These are phyloP conservation scores for Coix lacrymajobi DNA, from an alignment of 176 grass and related monocot genomes.

Conservation along the genomic window DNA sequence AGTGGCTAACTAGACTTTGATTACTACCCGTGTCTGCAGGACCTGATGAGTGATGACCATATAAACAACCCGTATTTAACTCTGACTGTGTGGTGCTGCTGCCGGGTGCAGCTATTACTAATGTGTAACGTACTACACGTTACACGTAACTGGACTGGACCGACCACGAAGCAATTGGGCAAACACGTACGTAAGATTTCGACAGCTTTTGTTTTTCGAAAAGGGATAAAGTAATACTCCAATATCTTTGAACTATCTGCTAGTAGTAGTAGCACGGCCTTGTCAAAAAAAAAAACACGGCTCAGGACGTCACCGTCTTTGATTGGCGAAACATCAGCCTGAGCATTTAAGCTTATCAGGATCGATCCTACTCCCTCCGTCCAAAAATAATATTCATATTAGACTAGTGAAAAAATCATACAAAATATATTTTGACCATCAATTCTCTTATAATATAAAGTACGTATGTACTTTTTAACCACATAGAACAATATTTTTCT, in stretches of 20 bases:
- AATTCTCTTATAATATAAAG: no score
- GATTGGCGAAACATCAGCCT: no score
- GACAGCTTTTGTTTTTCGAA: background rate
- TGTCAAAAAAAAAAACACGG: no score
- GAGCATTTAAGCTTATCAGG: no score
- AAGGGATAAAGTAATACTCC: background rate
- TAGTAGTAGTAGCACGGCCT: background rate
- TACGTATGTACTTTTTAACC: no score
- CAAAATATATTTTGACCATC: no score
- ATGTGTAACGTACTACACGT: background rate
- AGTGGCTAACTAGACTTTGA: background rate
- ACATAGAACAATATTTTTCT: no score
- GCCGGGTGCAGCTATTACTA: background rate
- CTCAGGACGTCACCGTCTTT: no score
- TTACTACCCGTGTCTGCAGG: background rate
- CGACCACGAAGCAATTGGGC: background rate
- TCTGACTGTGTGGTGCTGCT: background rate
- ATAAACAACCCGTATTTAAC: background rate
- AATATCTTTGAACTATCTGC: background rate
- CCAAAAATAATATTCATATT: no score
- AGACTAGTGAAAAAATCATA: no score
- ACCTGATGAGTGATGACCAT: background rate
- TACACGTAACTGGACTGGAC: conserved; percentile 24
- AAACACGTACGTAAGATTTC: background rate
- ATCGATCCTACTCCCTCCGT: no score